phyloP scores from a whole-genome alignment of 352 stramenopile species.

The Pilasporangium apinafurcum region DNA sequence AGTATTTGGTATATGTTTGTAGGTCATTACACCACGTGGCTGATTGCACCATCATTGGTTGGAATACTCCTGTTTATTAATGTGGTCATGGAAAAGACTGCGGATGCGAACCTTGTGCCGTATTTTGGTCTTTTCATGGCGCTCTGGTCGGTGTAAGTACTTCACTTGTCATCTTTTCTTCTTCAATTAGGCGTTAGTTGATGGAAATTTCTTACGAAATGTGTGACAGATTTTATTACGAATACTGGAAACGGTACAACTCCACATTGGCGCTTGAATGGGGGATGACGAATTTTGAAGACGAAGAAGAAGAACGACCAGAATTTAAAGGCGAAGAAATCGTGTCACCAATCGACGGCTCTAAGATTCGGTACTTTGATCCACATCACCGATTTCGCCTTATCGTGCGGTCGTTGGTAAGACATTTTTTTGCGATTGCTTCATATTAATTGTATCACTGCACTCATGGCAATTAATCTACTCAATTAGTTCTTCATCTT shows the following conservation, averaged over 20 bases:
- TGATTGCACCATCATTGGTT: conserved; percentile 89
- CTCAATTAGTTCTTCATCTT: conserved; percentile 52
- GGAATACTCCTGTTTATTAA: conserved; percentile 87
- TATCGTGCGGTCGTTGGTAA: conserved; percentile 62
- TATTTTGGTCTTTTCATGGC: conserved; percentile 84
- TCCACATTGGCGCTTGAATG: conserved; percentile 61
- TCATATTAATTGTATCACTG: not conserved
- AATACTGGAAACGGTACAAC: conserved; percentile 82
- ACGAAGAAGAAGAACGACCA: conserved; percentile 60
- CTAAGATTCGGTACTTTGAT: conserved; percentile 73
- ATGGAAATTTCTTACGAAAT: no score
- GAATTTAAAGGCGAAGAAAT: conserved; percentile 74
- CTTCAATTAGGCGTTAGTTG: no score
- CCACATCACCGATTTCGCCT: conserved; percentile 51
- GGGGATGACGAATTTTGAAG: conserved; percentile 68
- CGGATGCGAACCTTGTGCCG: conserved; percentile 50
- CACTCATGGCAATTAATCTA: not conserved
- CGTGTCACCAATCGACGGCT: conserved; percentile 63
- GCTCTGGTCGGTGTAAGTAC: conserved; percentile 57
- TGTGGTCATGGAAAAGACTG: conserved; percentile 48
- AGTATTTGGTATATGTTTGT: no score
- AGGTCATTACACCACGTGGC: conserved; percentile 92
- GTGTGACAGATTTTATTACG: conserved; percentile 53
- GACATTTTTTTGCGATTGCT: not conserved
- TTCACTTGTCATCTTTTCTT: no score